A percentile compares a stretch with the other conserved stretches of the same genome.
phyloP scores from a whole-genome alignment of 768 basidiomycete genomes.

The Hypsizygus marmoreus region DNA sequence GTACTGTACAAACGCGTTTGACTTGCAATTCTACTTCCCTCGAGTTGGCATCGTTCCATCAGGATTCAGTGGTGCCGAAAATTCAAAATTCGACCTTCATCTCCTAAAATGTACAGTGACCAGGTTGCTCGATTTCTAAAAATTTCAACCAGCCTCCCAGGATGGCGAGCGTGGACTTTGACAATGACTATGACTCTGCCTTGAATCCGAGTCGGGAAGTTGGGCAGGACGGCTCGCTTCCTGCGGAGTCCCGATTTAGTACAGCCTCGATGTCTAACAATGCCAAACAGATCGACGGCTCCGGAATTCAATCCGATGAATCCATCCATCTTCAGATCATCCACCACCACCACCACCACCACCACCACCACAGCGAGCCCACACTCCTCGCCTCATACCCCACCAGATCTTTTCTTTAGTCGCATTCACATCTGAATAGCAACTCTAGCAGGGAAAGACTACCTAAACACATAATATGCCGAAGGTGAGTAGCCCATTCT shows the following conservation, averaged over 20 bases:
- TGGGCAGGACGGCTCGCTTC: too few species aligned
- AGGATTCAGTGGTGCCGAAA: too few species aligned
- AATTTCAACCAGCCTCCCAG: too few species aligned
- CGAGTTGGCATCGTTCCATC: too few species aligned
- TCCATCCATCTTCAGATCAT: conserved; percentile 8
- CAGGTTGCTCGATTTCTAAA: too few species aligned
- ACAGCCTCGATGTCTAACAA: conserved; percentile 10
- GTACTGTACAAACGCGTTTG: too few species aligned
- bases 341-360: conserved; percentile 2
- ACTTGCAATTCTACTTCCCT: too few species aligned
- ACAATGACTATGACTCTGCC: too few species aligned
- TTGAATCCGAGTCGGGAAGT: too few species aligned
- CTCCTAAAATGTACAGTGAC: too few species aligned
- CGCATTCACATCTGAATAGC: conserved; percentile 9
- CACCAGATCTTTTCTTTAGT: conserved; percentile 9
- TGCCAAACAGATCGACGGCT: conserved; percentile 15
- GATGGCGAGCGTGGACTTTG: too few species aligned
- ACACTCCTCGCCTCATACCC: not conserved
- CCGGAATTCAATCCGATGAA: conserved; percentile 15
- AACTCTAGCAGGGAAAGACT: conserved; percentile 12
- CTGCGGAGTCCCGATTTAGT: not conserved
- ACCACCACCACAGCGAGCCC: conserved; percentile 2
- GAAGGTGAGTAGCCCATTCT: conserved; percentile 38
- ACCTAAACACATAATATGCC: conserved; percentile 40
- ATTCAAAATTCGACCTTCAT: too few species aligned